Base-by-base conservation (phyloP, 306 rosid species). In the Lathyrus sativus region DNA sequence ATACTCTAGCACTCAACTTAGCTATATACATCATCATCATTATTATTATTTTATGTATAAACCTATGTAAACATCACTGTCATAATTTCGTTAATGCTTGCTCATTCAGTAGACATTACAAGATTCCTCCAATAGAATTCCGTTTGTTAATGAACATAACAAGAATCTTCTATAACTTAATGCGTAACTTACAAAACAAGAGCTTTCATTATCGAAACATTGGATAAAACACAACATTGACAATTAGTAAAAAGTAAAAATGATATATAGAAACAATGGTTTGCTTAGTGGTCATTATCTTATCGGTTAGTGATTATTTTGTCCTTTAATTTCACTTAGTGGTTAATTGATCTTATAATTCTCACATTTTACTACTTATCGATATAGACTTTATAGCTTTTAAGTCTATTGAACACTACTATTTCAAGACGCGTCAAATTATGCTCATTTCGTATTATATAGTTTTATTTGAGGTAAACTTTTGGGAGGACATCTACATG, bases 31-130 rank as follows among this genome's bases (percentile, higher is more conserved):
- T 7, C n/a, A 42, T 42, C 11, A 15, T 15, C 2, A 7, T 22
- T 54, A 18, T 65, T 18, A 3, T 26, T 22, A 10, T 11, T 37
- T 56, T 28, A 15, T 54, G 33, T 13, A 53, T 53, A 31, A 10
- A 55, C 24, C 2, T 51, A 13, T 51, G 24, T 51, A 2, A 15
- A 61, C n/a, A 64, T 77, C 76, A 44, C 58, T 24, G 31, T 29
- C 71, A 66, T 22, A 1, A 14, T 64, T 19, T 66, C 10, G 62
- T 24, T 78, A 78, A 67, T 78, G 78, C 82, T 78, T 68, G 61
- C 75, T 57, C 63, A 73, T 72, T 66, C 75, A 62, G 0, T 60
- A 41, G 62, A 67, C 82, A 78, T 35, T 78, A 77, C 28, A 65
- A 11, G 39, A 42, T 61, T 67, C 62, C 67, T 9, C 75, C 67